Percentiles rank a stretch among this genome's conserved stretches.
Conservation (phyloP, 495 filamentous ascomycete species). For the Penicillium malachiteum region DNA sequence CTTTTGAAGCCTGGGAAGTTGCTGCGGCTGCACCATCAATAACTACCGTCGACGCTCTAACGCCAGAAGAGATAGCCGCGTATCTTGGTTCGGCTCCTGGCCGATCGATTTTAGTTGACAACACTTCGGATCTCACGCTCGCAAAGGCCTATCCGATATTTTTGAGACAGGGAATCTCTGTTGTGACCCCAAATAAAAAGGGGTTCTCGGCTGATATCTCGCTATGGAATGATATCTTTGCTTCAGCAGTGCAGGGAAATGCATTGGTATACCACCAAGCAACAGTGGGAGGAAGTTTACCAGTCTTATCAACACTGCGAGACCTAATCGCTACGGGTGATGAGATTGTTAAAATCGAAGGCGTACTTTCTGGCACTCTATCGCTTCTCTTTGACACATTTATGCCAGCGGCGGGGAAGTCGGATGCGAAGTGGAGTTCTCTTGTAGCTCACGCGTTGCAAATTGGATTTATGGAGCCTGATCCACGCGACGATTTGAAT, state of each 20-base stretch:
- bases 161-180: slow-evolving; percentile 70
- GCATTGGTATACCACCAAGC: slow-evolving; percentile 88
- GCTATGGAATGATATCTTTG: slow-evolving; percentile 80
- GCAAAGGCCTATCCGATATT: slow-evolving; percentile 76
- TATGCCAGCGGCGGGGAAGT: slow-evolving; percentile 52
- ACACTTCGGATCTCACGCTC: slow-evolving; percentile 79
- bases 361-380: slow-evolving; percentile 91
- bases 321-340: slow-evolving; percentile 88
- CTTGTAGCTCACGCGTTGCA: slow-evolving; percentile 85
- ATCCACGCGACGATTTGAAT: slow-evolving; percentile 91
- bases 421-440: slow-evolving; percentile 69
- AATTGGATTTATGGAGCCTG: slow-evolving; percentile 91
- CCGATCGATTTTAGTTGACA: slow-evolving; percentile 79
- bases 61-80: slow-evolving; percentile 60
- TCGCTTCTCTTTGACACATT: slow-evolving; percentile 44
- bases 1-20: slow-evolving; percentile 49
- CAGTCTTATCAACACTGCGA: slow-evolving; percentile 82
- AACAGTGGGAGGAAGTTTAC: slow-evolving; percentile 84
- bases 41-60: slow-evolving; percentile 46
- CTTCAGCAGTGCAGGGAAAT: slow-evolving; percentile 54
- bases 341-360: slow-evolving; percentile 80
- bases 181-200: slow-evolving; percentile 97
- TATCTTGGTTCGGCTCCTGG: slow-evolving; percentile 68
- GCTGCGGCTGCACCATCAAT: slow-evolving; percentile 55
- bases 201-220: slow-evolving; percentile 73